Percentiles rank a stretch among this genome's conserved stretches.
Evolutionary conservation across 2,329 filamentous ascomycete genomes (phyloP).

Genomic region (Penicillium vulpinum): DNA sequence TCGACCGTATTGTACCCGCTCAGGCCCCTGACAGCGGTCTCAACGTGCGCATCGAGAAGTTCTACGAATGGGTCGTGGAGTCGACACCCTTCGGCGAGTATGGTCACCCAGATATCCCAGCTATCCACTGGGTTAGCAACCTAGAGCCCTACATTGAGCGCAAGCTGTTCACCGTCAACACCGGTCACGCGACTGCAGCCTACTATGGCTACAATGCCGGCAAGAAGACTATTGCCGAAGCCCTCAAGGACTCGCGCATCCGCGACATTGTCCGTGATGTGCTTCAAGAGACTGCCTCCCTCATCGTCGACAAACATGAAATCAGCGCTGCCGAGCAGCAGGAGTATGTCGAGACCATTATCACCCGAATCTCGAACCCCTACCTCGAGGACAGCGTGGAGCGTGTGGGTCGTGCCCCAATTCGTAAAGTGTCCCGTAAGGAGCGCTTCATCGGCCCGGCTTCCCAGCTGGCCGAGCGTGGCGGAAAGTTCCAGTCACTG

Average conservation of each 20-base stretch:
- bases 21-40: conserved; percentile 78
- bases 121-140: conserved; percentile 90
- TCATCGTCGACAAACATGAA: conserved; percentile 84
- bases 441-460: conserved; percentile 95
- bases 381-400: conserved; percentile 89
- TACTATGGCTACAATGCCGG: conserved; percentile 89
- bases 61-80: conserved; percentile 99
- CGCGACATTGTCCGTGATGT: conserved; percentile 75
- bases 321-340: conserved; percentile 74
- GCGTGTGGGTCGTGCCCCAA: conserved; percentile 89
- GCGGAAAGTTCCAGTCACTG: conserved; percentile 69
- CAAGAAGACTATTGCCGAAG: conserved; percentile 86
- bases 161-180: conserved; percentile 99
- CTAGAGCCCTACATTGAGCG: conserved; percentile 96
- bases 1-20: conserved; percentile 95
- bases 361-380: conserved; percentile 89
- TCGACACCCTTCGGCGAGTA: conserved; percentile 74
- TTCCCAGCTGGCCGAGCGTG: conserved; percentile 80
- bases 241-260: conserved; percentile 78
- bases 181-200: conserved; percentile 89
- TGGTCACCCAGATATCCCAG: conserved; percentile 72
- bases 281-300: conserved; percentile 78
- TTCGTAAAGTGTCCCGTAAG: conserved; percentile 91
- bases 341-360: conserved; percentile 87
- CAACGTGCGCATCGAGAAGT: conserved; percentile 94